Percentiles rank a stretch among this genome's conserved stretches.
Conservation (phyloP, 441 rosid genomes). For the Populus tomentosa region DNA sequence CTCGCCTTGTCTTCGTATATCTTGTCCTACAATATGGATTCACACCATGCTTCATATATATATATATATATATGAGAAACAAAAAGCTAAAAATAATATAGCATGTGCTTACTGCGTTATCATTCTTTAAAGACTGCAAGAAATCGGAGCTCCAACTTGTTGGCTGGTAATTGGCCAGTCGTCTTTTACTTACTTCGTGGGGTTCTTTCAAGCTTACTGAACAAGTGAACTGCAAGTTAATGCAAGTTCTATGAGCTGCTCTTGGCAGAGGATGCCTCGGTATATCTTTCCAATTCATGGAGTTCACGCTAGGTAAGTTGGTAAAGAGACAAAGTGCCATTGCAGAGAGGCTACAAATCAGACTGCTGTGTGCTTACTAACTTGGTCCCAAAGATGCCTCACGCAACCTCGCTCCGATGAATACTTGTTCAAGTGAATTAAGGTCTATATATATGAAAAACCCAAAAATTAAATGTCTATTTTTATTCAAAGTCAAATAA, state of each 20-base stretch:
- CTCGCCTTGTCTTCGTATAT: slow-evolving; percentile 4
- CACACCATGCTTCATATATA: too few species aligned
- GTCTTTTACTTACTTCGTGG: neutral
- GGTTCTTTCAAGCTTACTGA: neutral
- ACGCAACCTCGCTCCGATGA: too few species aligned
- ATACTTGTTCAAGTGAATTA: too few species aligned
- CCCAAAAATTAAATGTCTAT: too few species aligned
- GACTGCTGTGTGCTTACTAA: too few species aligned
- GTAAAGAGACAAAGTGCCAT: neutral
- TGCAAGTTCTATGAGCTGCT: neutral
- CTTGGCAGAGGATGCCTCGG: neutral
- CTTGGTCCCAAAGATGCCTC: too few species aligned
- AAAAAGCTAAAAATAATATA: too few species aligned
- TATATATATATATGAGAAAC: too few species aligned
- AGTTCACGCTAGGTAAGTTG: neutral
- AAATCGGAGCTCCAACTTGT: slow-evolving; percentile 30
- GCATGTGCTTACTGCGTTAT: slow-evolving; percentile 12
- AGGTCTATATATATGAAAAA: too few species aligned
- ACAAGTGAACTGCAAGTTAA: neutral
- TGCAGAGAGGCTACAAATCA: neutral
- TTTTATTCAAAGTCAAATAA: too few species aligned
- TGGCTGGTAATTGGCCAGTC: slow-evolving; percentile 27
- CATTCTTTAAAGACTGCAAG: slow-evolving; percentile 29
- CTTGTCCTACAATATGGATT: slow-evolving; percentile 17
- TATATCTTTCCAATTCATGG: neutral